Conservation (phyloP, 2,329 filamentous ascomycete species). For the Bisporella sp. region DNA sequence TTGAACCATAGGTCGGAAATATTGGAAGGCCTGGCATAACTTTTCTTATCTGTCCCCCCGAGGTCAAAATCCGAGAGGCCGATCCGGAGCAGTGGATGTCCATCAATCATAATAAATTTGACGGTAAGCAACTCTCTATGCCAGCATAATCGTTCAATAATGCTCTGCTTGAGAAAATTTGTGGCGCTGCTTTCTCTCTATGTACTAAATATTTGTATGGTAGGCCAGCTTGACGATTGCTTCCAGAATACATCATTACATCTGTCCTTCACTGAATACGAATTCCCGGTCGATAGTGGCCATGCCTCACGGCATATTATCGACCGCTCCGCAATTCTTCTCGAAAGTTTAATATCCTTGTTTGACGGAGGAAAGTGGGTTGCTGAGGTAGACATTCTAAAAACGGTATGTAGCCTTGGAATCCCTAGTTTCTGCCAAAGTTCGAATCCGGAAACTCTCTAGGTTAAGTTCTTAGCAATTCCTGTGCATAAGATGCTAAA, state of each 20-base stretch:
- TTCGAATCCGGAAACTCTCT: no score
- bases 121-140: background rate
- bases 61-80: background rate
- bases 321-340: constrained; percentile 10
- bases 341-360: constrained; percentile 14
- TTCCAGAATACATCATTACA: constrained; percentile 7
- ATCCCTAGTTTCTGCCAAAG: no score
- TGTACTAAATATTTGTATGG: no score
- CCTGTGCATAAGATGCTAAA: no score
- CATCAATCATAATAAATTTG: constrained; percentile 3
- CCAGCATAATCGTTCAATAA: no score
- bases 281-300: background rate
- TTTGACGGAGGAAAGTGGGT: constrained; percentile 13
- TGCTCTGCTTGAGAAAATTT: no score
- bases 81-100: background rate
- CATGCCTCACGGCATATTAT: background rate
- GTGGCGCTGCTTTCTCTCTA: no score
- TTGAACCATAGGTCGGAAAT: constrained; percentile 10
- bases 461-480: no score
- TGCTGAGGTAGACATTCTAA: constrained; percentile 13
- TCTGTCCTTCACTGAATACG: constrained; percentile 8
- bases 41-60: constrained; percentile 6
- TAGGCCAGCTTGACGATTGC: background rate
- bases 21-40: constrained; percentile 9
- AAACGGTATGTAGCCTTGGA: background rate